A percentile compares a stretch with the other conserved stretches of the same genome.
Evolutionary conservation across 176 grass and related monocot species (phyloP).

Genomic region (Phoenix roebelenii): DNA sequence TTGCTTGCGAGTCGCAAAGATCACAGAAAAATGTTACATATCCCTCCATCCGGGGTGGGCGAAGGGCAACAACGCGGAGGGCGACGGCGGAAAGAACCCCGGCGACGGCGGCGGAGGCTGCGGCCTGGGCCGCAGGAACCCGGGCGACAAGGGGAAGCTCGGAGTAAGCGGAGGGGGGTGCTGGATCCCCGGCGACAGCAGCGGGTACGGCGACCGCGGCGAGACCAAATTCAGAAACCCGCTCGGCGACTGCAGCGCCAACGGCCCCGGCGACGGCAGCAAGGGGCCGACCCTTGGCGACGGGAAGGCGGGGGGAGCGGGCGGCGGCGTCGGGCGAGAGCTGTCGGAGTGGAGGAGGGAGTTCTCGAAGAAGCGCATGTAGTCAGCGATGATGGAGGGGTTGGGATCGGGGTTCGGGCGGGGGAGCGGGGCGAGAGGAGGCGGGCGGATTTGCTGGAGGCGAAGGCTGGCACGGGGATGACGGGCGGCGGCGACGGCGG

Average conservation of each 20-base stretch:
- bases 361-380: conserved; percentile 3
- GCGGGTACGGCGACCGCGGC: background rate
- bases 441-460: background rate
- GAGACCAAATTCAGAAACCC: background rate
- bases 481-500: background rate
- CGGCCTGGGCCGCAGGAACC: background rate
- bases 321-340: background rate
- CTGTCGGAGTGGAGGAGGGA: conserved; percentile 1
- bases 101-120: too few relatives aligned
- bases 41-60: background rate
- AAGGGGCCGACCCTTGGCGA: background rate
- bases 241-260: background rate
- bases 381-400: background rate
- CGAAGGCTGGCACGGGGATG: background rate
- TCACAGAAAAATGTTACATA: background rate
- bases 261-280: background rate
- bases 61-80: too few relatives aligned
- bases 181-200: background rate
- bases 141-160: background rate
- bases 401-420: background rate
- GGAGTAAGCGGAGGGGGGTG: background rate
- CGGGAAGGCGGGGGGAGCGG: background rate
- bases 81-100: background rate
- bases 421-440: background rate
- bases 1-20: too few relatives aligned